Base-by-base conservation (phyloP, 345 rosid species). In the Populus euphratica region DNA sequence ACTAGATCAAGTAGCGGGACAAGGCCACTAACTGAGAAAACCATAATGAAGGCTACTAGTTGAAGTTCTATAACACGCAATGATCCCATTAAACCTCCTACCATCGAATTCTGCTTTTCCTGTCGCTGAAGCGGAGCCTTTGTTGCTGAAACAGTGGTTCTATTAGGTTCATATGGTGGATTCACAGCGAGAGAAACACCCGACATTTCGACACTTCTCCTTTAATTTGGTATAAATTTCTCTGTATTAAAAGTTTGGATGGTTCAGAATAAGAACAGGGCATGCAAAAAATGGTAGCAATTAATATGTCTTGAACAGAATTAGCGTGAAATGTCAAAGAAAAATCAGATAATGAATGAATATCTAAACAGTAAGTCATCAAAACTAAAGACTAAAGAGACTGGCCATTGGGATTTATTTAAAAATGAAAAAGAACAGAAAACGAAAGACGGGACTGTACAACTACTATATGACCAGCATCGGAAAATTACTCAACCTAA, bases 21-120 rank as follows among this genome's bases (percentile, higher is more conserved):
- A 7, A 96, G 90, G 62, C 99, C 98, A 35, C 97, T 93, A 0
- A 86, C 92, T 0, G 98, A 92, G 84, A 96, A 93, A 39, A 93
- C 98, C 83, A 90, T 82, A 52, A 91, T 90, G 85, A 96, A 96
- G 23, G 97, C 97, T 0, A 96, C 97, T 2, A 96, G 86, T 80
- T 96, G 98, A 65, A 96, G 88, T 70, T 96, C 98, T 61, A 92
- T 92, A 11, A 90, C 89, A 1, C 97, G 90, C 50, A 93, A 63
- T 0, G 99, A 96, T 49, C 97, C 91, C 95, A 93, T 91, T 56
- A 89, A 59, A 0, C 92, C 88, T 0, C 93, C 92, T 3, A 66
- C 70, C 35, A 62, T 49, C 2, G 88, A 29, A 43, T 56, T 70
- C 36, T 80, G 90, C 23, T 73, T 85, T 16, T 77, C 83, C 16